Conservation (phyloP, 2,329 filamentous ascomycete species). For the Alternaria atra region DNA sequence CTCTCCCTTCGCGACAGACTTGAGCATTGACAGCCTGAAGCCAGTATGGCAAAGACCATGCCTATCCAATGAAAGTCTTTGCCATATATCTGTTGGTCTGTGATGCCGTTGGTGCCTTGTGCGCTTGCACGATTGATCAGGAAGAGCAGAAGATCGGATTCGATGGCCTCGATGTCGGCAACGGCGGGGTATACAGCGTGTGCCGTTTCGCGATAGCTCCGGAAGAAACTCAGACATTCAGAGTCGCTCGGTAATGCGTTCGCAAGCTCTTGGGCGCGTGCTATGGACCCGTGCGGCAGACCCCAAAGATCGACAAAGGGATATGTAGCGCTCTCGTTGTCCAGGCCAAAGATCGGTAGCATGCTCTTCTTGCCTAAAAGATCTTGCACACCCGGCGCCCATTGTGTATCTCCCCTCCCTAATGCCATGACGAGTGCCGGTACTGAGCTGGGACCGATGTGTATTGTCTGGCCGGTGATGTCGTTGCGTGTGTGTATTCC, state of each 20-base stretch:
- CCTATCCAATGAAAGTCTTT: constrained; percentile 67
- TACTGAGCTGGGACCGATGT: constrained; percentile 69
- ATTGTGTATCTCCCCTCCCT: constrained; percentile 55
- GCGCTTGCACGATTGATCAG: constrained; percentile 61
- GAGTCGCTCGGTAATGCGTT: constrained; percentile 67
- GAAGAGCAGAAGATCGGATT: constrained; percentile 63
- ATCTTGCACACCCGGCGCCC: constrained; percentile 63
- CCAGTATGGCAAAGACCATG: constrained; percentile 69
- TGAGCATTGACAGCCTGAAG: constrained; percentile 69
- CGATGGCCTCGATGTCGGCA: constrained; percentile 64
- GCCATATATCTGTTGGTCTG: constrained; percentile 65
- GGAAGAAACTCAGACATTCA: constrained; percentile 66
- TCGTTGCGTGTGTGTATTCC: constrained; percentile 69
- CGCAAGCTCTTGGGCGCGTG: constrained; percentile 66
- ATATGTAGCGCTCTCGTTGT: constrained; percentile 71
- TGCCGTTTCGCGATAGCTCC: constrained; percentile 66
- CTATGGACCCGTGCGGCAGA: constrained; percentile 65
- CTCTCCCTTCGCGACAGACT: constrained; percentile 66
- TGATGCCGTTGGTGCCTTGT: constrained; percentile 55
- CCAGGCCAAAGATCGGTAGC: constrained; percentile 68
- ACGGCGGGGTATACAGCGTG: constrained; percentile 69
- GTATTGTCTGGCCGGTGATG: constrained; percentile 67
- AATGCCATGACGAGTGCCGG: constrained; percentile 66
- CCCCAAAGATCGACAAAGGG: constrained; percentile 72
- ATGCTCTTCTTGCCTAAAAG: constrained; percentile 67